A percentile compares a stretch with the other conserved stretches of the same genome.
Evolutionary conservation across 192 early-diverging fungal genomes (phyloP).

Genomic region (Pilaira anomala): DNA sequence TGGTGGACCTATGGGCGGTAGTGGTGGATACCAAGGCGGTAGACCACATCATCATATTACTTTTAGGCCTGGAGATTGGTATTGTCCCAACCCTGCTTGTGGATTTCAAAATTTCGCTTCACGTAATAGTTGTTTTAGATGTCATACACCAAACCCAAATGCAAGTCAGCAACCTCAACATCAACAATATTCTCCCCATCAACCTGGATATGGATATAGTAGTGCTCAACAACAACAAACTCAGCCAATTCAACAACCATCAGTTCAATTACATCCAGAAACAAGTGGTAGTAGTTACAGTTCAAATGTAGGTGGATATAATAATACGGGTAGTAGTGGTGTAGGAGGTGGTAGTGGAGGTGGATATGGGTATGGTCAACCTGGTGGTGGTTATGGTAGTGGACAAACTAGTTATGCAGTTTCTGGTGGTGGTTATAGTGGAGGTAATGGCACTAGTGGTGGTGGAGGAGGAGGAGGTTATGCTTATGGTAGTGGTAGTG

Average conservation of each 20-base stretch:
- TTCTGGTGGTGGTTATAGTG: constrained; percentile 19
- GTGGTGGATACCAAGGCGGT: constrained; percentile 23
- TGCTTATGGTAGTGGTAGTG: constrained; percentile 35
- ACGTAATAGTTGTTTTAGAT: constrained; percentile 62
- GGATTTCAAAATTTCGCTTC: constrained; percentile 79
- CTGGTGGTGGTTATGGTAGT: constrained; percentile 24
- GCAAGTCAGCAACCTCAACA: constrained; percentile 14
- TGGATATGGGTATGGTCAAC: constrained; percentile 20
- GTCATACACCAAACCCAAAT: constrained; percentile 43
- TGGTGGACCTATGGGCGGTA: constrained; percentile 9
- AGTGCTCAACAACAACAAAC: neutral
- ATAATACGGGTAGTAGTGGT: constrained; percentile 19
- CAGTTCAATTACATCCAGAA: too few species aligned
- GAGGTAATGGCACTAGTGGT: constrained; percentile 22
- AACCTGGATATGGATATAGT: constrained; percentile 23
- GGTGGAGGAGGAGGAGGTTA: constrained; percentile 29
- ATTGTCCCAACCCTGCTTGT: constrained; percentile 63
- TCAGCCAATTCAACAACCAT: neutral
- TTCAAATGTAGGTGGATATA: constrained; percentile 19
- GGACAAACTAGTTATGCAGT: constrained; percentile 11
- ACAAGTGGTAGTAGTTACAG: constrained; percentile 23
- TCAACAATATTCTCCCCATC: constrained; percentile 10
- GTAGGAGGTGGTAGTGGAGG: constrained; percentile 29
- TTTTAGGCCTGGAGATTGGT: constrained; percentile 72
- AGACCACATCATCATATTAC: constrained; percentile 28